These are phyloP conservation scores for Rhodosporidiobolus odoratus DNA, from an alignment of 768 basidiomycete species.

Conservation along the genomic window DNA sequence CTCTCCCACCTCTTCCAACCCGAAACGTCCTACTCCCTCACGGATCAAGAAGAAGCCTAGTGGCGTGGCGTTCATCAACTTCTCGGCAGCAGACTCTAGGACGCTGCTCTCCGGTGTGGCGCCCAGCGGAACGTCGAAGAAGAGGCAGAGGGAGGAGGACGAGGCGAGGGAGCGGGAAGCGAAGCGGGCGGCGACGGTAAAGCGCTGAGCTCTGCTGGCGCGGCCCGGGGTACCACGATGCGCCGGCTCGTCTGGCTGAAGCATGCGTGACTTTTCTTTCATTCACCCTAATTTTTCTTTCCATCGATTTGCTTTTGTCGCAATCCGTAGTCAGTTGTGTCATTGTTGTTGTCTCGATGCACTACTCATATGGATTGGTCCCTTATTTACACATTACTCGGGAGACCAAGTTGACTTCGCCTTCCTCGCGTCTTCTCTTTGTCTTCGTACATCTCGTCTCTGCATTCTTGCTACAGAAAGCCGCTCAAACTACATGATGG, in stretches of 20 bases:
- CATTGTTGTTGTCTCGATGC: too few relatives aligned
- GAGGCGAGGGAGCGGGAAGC: background rate
- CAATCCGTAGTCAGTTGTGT: too few relatives aligned
- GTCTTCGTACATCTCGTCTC: background rate
- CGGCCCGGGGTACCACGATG: too few relatives aligned
- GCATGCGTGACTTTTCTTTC: too few relatives aligned
- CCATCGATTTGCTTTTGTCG: too few relatives aligned
- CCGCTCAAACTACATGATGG: background rate
- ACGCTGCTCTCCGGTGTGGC: constrained; percentile 23
- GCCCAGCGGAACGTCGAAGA: constrained; percentile 29
- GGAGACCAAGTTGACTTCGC: too few relatives aligned
- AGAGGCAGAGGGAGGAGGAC: constrained; percentile 15
- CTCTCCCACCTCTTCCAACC: background rate
- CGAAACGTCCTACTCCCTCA: background rate
- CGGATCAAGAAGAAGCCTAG: background rate
- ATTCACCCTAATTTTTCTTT: too few relatives aligned
- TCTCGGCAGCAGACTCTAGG: constrained; percentile 15
- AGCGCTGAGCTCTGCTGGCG: too few relatives aligned
- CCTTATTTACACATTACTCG: too few relatives aligned
- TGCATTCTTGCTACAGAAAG: background rate
- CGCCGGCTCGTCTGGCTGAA: too few relatives aligned
- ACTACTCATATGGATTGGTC: too few relatives aligned
- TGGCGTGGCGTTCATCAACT: constrained; percentile 34
- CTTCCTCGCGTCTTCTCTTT: too few relatives aligned
- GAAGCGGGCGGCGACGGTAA: background rate